Base-by-base conservation (phyloP, 495 filamentous ascomycete species). In the Coniosporium apollinis region DNA sequence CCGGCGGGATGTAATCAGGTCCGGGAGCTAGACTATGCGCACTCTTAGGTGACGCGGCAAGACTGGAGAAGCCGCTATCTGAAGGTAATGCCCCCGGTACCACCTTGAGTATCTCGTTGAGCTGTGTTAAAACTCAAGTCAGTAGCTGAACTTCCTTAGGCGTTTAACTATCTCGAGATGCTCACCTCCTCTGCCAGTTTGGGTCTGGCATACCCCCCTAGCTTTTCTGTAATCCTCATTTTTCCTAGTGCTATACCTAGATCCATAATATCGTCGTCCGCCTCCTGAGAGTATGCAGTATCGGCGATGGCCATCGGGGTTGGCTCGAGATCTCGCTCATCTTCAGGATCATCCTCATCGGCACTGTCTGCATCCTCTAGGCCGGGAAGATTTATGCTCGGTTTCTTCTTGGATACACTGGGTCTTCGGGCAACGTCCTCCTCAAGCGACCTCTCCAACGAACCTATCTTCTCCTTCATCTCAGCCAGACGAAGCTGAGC, bases 201-300 rank as follows among this genome's bases (percentile, higher is more conserved):
- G 11, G 76, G 64, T 16, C 63, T 49, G 13, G 61, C 58, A 31
- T 52, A 50, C 2, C 63, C 62, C 9, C 79, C 79, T 44, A 82
- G 72, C 14, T 77, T 64, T 46, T 83, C 79, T 1, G 71, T 79
- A 22, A 84, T 72, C 34, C 75, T 64, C 65, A 80, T 69, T 39
- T 66, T 74, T 5, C 79, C 78, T 36, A 83, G 58, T 39, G 65
- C 64, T 30, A 83, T 64, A 4, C 79, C 79, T 14, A 83, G 54
- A 48, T 85, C 79, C 36, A 74, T 60, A 11, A 80, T 49, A 33
- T 81, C 74, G 41, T 76, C 71, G 40, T 76, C 56, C 5, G 39
- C 55, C 34, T 59, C 52, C 16, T 79, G 70, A 35, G 74, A 70
- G 46, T 76, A 74, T 4, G 68, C 64, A 38, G 73, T 67, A 55